Conservation (phyloP, 2,329 filamentous ascomycete species). For the Dissoconium aciculare region DNA sequence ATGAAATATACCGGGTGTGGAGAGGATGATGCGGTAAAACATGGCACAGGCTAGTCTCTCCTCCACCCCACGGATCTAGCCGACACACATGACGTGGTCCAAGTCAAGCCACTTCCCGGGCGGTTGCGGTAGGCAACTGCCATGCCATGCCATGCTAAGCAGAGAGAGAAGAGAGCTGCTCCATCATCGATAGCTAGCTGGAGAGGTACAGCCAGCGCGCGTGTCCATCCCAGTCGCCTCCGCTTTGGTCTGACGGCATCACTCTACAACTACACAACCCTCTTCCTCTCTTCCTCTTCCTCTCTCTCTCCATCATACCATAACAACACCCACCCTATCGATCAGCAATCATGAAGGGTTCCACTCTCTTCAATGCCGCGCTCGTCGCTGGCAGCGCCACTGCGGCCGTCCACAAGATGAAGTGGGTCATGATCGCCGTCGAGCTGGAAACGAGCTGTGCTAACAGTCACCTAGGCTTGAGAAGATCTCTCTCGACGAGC, state of each 20-base stretch:
- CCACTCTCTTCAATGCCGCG: constrained; percentile 56
- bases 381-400: constrained; percentile 64
- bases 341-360: constrained; percentile 61
- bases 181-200: too few relatives aligned
- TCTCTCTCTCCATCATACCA: constrained; percentile 3
- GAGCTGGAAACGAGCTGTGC: neutral
- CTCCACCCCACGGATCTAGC: too few relatives aligned
- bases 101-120: neutral
- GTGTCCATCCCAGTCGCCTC: neutral
- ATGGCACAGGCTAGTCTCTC: too few relatives aligned
- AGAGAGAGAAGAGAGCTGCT: too few relatives aligned
- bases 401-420: constrained; percentile 75
- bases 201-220: too few relatives aligned
- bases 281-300: constrained; percentile 1
- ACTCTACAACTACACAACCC: too few relatives aligned
- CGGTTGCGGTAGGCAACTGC: constrained; percentile 1
- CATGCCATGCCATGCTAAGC: neutral
- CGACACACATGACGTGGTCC: constrained; percentile 1
- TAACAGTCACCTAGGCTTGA: constrained; percentile 37
- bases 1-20: too few relatives aligned
- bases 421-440: constrained; percentile 8
- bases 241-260: too few relatives aligned
- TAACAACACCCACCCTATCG: constrained; percentile 3
- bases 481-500: constrained; percentile 84
- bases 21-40: too few relatives aligned